Percentiles rank a stretch among this genome's conserved stretches.
phyloP scores from a whole-genome alignment of 805 yeast genomes.

The Debaryomyces hansenii region DNA sequence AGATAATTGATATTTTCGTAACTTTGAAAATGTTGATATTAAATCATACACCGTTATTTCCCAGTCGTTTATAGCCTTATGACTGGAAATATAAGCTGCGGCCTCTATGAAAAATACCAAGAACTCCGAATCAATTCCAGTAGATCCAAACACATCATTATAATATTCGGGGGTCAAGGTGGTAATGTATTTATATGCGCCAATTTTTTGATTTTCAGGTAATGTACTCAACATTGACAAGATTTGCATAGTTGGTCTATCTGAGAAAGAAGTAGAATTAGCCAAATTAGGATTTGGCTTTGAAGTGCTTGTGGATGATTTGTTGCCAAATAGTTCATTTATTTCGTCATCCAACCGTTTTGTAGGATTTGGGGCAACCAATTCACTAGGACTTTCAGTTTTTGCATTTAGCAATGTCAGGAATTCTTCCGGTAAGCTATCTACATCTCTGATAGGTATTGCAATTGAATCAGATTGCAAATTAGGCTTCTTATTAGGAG shows the following conservation, averaged over 20 bases:
- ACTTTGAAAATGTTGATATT: slow-evolving; percentile 25
- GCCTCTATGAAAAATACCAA: slow-evolving; percentile 51
- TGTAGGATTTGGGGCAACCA: background rate
- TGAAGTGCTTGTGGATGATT: background rate
- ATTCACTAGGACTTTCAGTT: background rate
- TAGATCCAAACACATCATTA: slow-evolving; percentile 30
- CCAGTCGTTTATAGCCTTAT: slow-evolving; percentile 12
- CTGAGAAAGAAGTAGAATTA: slow-evolving; percentile 10
- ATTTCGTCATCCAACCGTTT: slow-evolving; percentile 5
- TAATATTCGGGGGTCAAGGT: slow-evolving; percentile 23
- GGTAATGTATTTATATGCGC: slow-evolving; percentile 39
- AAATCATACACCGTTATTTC: slow-evolving; percentile 16
- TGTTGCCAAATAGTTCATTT: slow-evolving; percentile 14
- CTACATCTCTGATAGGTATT: slow-evolving; percentile 44
- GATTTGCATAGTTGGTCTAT: slow-evolving; percentile 24
- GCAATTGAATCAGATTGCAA: background rate
- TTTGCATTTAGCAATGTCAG: slow-evolving; percentile 1
- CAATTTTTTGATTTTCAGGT: slow-evolving; percentile 22
- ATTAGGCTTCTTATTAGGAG: slow-evolving; percentile 2
- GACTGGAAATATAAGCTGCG: slow-evolving; percentile 15
- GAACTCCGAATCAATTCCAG: slow-evolving; percentile 52
- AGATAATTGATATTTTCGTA: slow-evolving; percentile 37
- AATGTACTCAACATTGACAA: slow-evolving; percentile 24
- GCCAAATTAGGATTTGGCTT: background rate
- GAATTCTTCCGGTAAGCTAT: slow-evolving; percentile 41